These are phyloP conservation scores for Pistacia vera DNA, from an alignment of 345 rosid species.

Conservation along the genomic window DNA sequence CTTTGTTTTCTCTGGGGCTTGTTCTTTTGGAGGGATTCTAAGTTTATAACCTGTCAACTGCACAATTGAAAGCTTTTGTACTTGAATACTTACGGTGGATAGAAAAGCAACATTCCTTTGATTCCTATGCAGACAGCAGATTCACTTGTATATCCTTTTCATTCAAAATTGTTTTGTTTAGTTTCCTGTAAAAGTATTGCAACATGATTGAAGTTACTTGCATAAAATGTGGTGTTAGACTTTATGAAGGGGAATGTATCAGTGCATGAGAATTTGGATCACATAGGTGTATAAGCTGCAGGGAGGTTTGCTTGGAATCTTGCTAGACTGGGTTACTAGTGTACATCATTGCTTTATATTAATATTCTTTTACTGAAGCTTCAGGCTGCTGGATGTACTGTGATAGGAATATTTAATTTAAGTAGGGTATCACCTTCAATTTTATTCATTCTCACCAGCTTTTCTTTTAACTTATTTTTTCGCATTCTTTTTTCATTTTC, in stretches of 20 bases:
- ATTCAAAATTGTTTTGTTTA: too few relatives aligned
- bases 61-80: too few relatives aligned
- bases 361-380: background rate
- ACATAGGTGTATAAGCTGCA: too few relatives aligned
- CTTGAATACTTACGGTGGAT: too few relatives aligned
- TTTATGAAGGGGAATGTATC: background rate
- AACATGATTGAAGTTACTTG: background rate
- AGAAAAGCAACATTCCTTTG: too few relatives aligned
- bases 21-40: too few relatives aligned
- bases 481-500: background rate
- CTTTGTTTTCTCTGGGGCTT: too few relatives aligned
- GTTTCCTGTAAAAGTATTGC: too few relatives aligned
- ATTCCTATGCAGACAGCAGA: too few relatives aligned
- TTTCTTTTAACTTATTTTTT: background rate
- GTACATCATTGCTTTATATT: background rate
- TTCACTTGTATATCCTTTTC: too few relatives aligned
- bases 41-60: too few relatives aligned
- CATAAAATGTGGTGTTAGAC: background rate
- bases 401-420: background rate
- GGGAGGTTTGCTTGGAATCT: background rate
- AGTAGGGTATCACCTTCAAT: background rate
- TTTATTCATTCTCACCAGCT: background rate
- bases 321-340: background rate
- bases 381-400: background rate
- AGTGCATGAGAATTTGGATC: background rate